Conservation (phyloP, 768 basidiomycete genomes). For the Panaeolus cyanescens region DNA sequence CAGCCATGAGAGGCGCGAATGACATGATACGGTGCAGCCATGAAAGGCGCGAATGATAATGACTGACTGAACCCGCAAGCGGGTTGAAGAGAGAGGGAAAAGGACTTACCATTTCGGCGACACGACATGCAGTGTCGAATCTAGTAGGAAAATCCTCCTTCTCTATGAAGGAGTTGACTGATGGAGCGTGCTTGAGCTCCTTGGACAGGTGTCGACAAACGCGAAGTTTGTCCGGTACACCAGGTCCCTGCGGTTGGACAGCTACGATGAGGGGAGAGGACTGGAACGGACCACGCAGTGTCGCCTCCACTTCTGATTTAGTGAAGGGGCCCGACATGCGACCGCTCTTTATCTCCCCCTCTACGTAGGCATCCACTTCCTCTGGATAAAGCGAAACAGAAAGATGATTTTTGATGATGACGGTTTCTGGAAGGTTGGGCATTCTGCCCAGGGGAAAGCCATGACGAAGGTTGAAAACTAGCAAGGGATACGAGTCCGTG, state of each 20-base stretch:
- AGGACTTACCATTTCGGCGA: constrained; percentile 5
- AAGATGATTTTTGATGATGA: neutral
- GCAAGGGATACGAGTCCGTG: constrained; percentile 23
- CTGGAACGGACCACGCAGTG: constrained; percentile 29
- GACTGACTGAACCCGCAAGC: neutral
- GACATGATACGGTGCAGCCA: no score
- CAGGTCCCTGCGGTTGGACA: constrained; percentile 22
- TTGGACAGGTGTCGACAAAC: constrained; percentile 31
- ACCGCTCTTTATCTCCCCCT: constrained; percentile 15
- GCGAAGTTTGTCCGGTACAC: constrained; percentile 23
- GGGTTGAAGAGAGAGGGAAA: neutral
- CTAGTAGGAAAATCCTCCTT: constrained; percentile 26
- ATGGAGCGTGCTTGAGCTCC: constrained; percentile 6
- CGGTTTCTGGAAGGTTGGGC: constrained; percentile 11
- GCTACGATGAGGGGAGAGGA: constrained; percentile 28
- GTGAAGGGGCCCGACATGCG: constrained; percentile 30
- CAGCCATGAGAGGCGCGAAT: no score
- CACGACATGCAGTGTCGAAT: constrained; percentile 7
- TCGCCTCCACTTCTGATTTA: constrained; percentile 11
- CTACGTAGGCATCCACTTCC: constrained; percentile 18
- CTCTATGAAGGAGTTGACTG: constrained; percentile 26
- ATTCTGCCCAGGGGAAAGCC: constrained; percentile 37
- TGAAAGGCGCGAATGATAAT: constrained; percentile 4
- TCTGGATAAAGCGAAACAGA: neutral
- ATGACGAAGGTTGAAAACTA: constrained; percentile 25